These are phyloP conservation scores for Cordia subcordata DNA, from an alignment of 257 asterid species.

Conservation along the genomic window DNA sequence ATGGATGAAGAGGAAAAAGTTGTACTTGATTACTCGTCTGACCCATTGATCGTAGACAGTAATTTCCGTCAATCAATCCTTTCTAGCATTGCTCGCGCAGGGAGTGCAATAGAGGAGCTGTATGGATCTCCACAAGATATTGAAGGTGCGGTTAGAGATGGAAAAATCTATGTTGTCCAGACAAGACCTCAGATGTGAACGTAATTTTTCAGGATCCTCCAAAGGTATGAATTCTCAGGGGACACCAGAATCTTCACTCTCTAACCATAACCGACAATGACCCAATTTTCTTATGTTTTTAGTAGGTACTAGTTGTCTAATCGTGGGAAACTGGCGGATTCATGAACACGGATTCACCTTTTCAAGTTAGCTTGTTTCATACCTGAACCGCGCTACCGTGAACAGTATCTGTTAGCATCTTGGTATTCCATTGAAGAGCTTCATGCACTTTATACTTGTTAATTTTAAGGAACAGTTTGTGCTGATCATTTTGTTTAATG, in stretches of 20 bases:
- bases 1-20: conserved; percentile 92
- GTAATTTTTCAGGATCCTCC: neutral
- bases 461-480: too few species aligned
- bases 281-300: neutral
- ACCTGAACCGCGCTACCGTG: too few species aligned
- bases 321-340: too few species aligned
- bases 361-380: too few species aligned
- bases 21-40: conserved; percentile 77
- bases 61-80: conserved; percentile 67
- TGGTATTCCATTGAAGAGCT: too few species aligned
- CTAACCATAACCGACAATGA: neutral
- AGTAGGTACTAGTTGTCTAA: too few species aligned
- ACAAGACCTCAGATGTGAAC: conserved; percentile 93
- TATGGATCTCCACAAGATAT: conserved; percentile 91
- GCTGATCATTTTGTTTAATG: too few species aligned
- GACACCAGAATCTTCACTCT: neutral
- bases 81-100: conserved; percentile 78
- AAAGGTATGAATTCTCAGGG: conserved; percentile 1
- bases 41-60: conserved; percentile 49
- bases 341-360: too few species aligned
- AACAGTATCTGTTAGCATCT: too few species aligned
- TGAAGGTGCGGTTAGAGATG: conserved; percentile 92
- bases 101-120: conserved; percentile 75
- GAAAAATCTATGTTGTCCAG: conserved; percentile 88
- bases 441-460: too few species aligned